Conservation (phyloP, 192 early-diverging fungal genomes). For the Bifiguratus adelaidae region DNA sequence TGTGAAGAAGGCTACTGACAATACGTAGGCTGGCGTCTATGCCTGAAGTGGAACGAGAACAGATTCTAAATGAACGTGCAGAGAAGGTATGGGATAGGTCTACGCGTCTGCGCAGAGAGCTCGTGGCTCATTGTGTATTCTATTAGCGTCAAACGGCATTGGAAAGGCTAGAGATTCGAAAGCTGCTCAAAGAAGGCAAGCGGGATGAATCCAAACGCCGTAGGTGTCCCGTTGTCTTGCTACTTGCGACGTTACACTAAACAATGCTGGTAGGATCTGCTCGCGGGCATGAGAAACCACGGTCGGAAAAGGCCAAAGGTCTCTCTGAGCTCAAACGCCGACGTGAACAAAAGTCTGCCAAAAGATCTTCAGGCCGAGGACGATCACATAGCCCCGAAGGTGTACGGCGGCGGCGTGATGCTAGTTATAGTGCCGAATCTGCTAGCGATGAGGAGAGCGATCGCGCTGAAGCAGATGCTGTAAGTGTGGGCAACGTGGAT, state of each 20-base stretch:
- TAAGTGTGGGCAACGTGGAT: conserved; percentile 15
- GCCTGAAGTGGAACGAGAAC: conserved; percentile 65
- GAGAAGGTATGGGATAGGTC: conserved; percentile 30
- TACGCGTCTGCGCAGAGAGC: background rate
- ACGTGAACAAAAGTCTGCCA: conserved; percentile 34
- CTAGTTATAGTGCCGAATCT: too few relatives aligned
- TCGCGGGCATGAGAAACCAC: conserved; percentile 26
- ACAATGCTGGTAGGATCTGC: conserved; percentile 44
- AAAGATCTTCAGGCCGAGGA: conserved; percentile 6
- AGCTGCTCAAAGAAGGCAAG: conserved; percentile 22
- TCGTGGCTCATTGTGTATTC: too few relatives aligned
- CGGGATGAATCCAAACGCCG: conserved; percentile 18
- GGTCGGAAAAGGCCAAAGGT: conserved; percentile 17
- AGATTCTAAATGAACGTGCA: conserved; percentile 63
- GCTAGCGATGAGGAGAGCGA: conserved; percentile 19
- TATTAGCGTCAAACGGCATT: conserved; percentile 16
- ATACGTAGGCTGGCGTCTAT: conserved; percentile 39
- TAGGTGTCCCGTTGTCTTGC: background rate
- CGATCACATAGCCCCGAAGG: conserved; percentile 21
- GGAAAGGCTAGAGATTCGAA: conserved; percentile 21
- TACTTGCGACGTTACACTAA: background rate
- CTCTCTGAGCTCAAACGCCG: conserved; percentile 44
- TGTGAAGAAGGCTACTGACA: background rate
- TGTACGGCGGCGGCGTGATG: conserved; percentile 5
- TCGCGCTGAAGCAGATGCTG: conserved; percentile 17